Evolutionary conservation across 2,329 filamentous ascomycete genomes (phyloP).

Genomic region (Stagonosporopsis chrysanthemi): DNA sequence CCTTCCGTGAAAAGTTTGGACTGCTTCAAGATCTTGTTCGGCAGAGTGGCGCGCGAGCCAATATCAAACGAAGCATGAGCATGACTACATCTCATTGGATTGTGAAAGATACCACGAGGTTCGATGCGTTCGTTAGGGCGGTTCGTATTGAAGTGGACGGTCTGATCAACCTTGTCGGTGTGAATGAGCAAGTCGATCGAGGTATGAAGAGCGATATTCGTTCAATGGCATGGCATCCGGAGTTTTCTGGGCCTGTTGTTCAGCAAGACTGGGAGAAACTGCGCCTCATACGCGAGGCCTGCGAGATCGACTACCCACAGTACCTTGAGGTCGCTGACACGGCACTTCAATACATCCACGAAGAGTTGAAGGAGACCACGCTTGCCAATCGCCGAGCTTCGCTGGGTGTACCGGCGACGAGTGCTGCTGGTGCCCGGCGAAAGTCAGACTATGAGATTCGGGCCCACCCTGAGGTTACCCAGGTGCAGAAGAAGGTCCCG

Average conservation of each 20-base stretch:
- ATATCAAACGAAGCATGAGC: constrained; percentile 45
- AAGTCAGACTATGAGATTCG: constrained; percentile 35
- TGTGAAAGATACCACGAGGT: constrained; percentile 52
- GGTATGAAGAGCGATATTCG: constrained; percentile 56
- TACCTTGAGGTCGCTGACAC: constrained; percentile 53
- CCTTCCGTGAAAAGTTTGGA: constrained; percentile 55
- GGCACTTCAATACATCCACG: constrained; percentile 54
- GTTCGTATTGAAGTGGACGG: constrained; percentile 54
- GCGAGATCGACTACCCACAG: constrained; percentile 53
- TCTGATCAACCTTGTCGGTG: constrained; percentile 53
- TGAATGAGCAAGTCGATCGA: constrained; percentile 54
- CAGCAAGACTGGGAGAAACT: constrained; percentile 52
- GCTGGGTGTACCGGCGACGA: constrained; percentile 14
- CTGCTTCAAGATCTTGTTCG: constrained; percentile 51
- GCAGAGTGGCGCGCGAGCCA: constrained; percentile 43
- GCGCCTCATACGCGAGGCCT: constrained; percentile 54
- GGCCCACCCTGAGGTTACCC: constrained; percentile 14
- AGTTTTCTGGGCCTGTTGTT: constrained; percentile 46
- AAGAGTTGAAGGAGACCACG: constrained; percentile 40
- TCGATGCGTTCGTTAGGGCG: constrained; percentile 51
- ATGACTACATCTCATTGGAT: constrained; percentile 51
- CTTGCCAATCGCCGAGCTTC: constrained; percentile 31
- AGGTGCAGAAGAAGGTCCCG: constrained; percentile 2
- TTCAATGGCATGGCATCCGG: constrained; percentile 58
- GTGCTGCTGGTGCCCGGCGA: constrained; percentile 24